These are phyloP conservation scores for Taphrina populina DNA, from an alignment of 1,139 yeast genomes.

Conservation along the genomic window DNA sequence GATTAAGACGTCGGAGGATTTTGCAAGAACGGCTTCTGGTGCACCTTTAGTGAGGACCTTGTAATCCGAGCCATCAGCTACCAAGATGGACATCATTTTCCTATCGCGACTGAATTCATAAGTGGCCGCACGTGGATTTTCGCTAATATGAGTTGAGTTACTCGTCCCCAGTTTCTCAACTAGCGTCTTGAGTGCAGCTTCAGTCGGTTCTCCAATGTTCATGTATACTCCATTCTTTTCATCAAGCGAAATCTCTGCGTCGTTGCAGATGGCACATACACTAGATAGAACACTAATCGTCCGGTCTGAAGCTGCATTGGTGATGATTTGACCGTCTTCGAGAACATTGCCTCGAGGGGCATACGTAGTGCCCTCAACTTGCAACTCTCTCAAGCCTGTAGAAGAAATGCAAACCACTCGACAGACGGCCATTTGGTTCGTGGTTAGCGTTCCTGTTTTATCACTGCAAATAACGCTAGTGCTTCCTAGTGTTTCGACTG, in stretches of 20 bases:
- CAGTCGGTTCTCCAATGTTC: conserved; percentile 48
- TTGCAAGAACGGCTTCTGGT: conserved; percentile 51
- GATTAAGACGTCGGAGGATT: conserved; percentile 39
- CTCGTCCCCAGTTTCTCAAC: conserved; percentile 42
- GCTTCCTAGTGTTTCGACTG: conserved; percentile 46
- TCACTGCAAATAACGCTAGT: conserved; percentile 63
- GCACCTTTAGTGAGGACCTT: conserved; percentile 56
- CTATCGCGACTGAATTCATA: conserved; percentile 51
- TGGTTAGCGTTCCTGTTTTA: conserved; percentile 70
- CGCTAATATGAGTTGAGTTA: conserved; percentile 10
- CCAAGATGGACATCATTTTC: conserved; percentile 54
- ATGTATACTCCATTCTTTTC: conserved; percentile 39
- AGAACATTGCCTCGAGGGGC: conserved; percentile 49
- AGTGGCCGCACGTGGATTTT: conserved; percentile 39
- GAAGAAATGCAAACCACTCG: conserved; percentile 47
- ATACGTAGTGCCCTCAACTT: conserved; percentile 50
- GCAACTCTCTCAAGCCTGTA: conserved; percentile 49
- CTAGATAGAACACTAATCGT: conserved; percentile 37
- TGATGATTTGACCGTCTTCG: conserved; percentile 45
- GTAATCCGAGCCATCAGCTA: conserved; percentile 41
- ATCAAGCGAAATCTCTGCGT: conserved; percentile 43
- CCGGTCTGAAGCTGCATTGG: conserved; percentile 44
- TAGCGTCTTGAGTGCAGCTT: conserved; percentile 45
- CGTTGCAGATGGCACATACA: conserved; percentile 46
- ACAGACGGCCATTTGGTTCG: conserved; percentile 46